A percentile compares a stretch with the other conserved stretches of the same genome.
phyloP scores from a whole-genome alignment of 306 rosid genomes.

The Citrullus colocynthis region DNA sequence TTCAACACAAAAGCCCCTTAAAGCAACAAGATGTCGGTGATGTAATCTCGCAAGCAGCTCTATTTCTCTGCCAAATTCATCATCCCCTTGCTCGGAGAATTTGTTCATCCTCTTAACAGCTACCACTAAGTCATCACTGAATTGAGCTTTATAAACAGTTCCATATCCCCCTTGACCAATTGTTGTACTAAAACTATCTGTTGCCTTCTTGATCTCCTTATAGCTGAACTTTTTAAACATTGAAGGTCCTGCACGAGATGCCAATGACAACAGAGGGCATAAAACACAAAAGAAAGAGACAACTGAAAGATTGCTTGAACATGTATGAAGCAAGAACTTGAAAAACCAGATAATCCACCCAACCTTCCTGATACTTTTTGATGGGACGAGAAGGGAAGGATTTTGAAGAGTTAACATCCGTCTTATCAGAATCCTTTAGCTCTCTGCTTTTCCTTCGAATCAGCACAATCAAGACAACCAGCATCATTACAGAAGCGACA shows the following conservation, averaged over 20 bases:
- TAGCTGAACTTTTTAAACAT: constrained; percentile 70
- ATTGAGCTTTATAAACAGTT: constrained; percentile 79
- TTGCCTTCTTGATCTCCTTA: constrained; percentile 89
- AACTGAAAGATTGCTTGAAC: not conserved
- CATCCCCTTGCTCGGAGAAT: constrained; percentile 77
- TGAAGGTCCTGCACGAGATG: constrained; percentile 46
- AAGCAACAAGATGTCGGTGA: constrained; percentile 91
- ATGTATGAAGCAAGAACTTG: not conserved
- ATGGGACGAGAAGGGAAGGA: constrained; percentile 33
- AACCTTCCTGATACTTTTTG: constrained; percentile 83
- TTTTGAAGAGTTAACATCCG: constrained; percentile 40
- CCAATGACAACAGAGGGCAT: not conserved
- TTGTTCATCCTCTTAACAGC: constrained; percentile 87
- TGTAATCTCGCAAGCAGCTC: constrained; percentile 89
- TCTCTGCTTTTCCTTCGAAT: constrained; percentile 71
- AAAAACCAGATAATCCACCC: constrained; percentile 10
- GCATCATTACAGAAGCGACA: constrained; percentile 50
- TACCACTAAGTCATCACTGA: constrained; percentile 56
- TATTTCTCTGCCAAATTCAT: constrained; percentile 82
- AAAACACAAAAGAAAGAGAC: constrained; percentile 1
- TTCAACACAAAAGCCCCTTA: constrained; percentile 67
- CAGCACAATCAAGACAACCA: constrained; percentile 63
- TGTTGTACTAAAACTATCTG: constrained; percentile 50
- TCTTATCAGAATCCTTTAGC: constrained; percentile 42
- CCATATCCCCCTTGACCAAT: constrained; percentile 98